These are phyloP conservation scores for Rhazya stricta DNA, from an alignment of 257 asterid species.

Conservation along the genomic window DNA sequence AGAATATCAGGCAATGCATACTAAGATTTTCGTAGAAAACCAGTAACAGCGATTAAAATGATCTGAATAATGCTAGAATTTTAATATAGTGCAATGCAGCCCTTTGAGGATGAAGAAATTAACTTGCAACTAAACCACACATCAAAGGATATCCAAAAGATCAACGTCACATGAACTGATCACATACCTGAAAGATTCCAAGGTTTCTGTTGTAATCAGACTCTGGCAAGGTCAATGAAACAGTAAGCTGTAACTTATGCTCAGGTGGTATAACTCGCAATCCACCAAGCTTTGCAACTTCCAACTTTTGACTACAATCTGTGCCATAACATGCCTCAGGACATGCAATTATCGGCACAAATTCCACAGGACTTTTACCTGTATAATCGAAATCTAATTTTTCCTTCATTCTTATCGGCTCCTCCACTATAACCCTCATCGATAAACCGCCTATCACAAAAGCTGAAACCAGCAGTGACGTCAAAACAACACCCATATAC, in stretches of 20 bases:
- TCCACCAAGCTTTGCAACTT: conserved; percentile 27
- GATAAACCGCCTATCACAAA: conserved; percentile 61
- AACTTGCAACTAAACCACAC: not conserved
- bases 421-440: conserved; percentile 56
- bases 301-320: conserved; percentile 38
- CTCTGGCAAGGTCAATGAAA: conserved; percentile 64
- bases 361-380: conserved; percentile 72
- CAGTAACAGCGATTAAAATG: not conserved
- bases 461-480: conserved; percentile 51
- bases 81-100: not conserved
- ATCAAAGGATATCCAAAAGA: not conserved
- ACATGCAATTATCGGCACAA: conserved; percentile 46
- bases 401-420: conserved; percentile 57
- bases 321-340: conserved; percentile 30
- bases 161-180: conserved; percentile 10
- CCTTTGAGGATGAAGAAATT: not conserved
- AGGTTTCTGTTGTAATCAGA: conserved; percentile 79
- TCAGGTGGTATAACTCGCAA: conserved; percentile 54
- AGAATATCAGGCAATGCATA: not conserved
- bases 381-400: conserved; percentile 76
- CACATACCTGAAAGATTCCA: conserved; percentile 77
- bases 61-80: not conserved
- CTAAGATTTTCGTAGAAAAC: not conserved
- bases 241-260: conserved; percentile 69
- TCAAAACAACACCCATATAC: conserved; percentile 66